These are phyloP conservation scores for Fraxinus nigra DNA, from an alignment of 305 asterid genomes.

Conservation along the genomic window DNA sequence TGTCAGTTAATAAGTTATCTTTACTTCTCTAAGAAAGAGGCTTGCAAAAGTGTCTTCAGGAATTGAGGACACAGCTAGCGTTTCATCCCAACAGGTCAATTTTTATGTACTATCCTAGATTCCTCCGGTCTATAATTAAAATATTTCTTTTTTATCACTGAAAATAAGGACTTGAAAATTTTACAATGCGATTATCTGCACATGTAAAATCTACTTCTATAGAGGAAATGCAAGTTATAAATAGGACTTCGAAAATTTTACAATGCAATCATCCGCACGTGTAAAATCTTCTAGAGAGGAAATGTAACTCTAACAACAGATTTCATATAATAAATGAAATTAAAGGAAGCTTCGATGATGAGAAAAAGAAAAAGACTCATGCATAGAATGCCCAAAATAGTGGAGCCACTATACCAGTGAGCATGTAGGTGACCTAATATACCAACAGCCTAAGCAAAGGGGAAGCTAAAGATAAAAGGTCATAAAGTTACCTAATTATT, in stretches of 20 bases:
- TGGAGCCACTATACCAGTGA: neutral
- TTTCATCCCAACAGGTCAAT: neutral
- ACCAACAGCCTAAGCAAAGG: neutral
- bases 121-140: neutral
- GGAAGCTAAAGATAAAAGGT: neutral
- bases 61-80: neutral
- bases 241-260: neutral
- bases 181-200: neutral
- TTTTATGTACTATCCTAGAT: neutral
- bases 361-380: neutral
- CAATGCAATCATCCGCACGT: neutral
- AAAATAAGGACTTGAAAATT: neutral
- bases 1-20: neutral
- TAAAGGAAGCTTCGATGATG: conserved; percentile 1
- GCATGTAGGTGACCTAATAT: neutral
- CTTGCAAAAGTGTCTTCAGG: neutral
- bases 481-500: neutral
- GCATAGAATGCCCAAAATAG: neutral
- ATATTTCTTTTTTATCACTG: neutral
- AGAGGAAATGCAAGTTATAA: neutral
- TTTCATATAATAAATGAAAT: neutral
- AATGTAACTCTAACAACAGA: conserved; percentile 5
- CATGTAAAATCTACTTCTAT: neutral
- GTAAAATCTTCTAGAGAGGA: neutral
- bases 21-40: neutral